Conservation (phyloP, 345 rosid genomes). For the Anastatica hierochuntica region DNA sequence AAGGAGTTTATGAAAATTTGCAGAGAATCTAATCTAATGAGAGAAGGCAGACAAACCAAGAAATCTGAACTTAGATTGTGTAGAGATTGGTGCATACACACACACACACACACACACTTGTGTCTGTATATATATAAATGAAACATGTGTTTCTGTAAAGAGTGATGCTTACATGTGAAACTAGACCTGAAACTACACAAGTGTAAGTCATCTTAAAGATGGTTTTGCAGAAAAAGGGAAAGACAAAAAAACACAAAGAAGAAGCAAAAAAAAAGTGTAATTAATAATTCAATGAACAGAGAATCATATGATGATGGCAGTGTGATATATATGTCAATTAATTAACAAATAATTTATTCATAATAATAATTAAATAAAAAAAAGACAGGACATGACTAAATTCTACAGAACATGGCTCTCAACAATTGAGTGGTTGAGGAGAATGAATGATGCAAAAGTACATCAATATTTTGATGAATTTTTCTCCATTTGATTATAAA, state of each 20-base stretch:
- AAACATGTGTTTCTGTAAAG: background rate
- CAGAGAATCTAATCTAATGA: background rate
- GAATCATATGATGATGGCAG: slow-evolving; percentile 7
- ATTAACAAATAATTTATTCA: slow-evolving; percentile 4
- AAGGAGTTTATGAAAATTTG: background rate
- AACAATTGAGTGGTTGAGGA: slow-evolving; percentile 14
- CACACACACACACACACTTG: background rate
- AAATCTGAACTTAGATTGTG: slow-evolving; percentile 14
- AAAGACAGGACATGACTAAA: background rate
- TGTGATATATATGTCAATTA: background rate
- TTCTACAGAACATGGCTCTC: slow-evolving; percentile 18
- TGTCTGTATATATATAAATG: background rate
- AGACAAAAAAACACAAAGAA: background rate
- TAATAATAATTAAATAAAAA: background rate
- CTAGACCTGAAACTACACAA: background rate
- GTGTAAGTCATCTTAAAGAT: slow-evolving; percentile 8
- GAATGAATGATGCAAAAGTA: slow-evolving; percentile 5
- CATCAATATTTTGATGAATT: background rate
- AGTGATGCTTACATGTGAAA: slow-evolving; percentile 18
- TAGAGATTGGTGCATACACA: slow-evolving; percentile 2
- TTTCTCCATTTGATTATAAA: background rate
- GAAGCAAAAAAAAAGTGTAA: background rate
- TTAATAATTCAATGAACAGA: slow-evolving; percentile 11
- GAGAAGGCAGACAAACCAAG: slow-evolving; percentile 15
- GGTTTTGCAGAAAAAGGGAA: background rate